Evolutionary conservation across 1,139 yeast genomes (phyloP), one percentile per base, ranked within the genome.

Genomic region (Candida sanyaensis): DNA sequence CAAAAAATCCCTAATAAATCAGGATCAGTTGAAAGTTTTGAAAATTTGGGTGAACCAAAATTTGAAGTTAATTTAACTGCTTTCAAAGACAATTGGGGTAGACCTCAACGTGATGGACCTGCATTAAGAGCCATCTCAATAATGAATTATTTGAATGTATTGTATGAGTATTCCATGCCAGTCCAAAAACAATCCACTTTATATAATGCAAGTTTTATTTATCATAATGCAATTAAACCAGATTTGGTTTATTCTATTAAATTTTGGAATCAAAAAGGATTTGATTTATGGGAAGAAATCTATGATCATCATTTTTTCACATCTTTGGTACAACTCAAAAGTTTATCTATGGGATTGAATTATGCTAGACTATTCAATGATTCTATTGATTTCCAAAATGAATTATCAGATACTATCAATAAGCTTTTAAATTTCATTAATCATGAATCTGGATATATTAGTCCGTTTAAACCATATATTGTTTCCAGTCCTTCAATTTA

Each of bases 51-150:
- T 1, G 98, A 92, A 62, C 98, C 98, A 4, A 92, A 92, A 63
- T 91, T 87, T 59, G 64, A 77, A 61, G 82, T 84, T 3, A 79
- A 89, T 61, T 84, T 86, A 28, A 60, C 80, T 0, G 73, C 87
- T 1, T 92, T 86, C 57, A 63, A 67, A 12, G 83, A 72, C 2
- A 63, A 71, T 37, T 92, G 98, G 99, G 98, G 98, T 1, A 76
- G 99, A 57, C 99, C 99, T 0, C 99, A 92, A 66, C 78, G 90
- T 52, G 99, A 93, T 64, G 98, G 98, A 0, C 97, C 98, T 0
- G 95, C 96, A 0, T 73, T 92, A 49, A 76, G 98, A 55, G 77
- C 84, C 3, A 75, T 85, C 44, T 77, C 96, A 1, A 75, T 86
- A 29, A 65, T 81, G 42, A 79, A 80, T 52, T 89, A 81, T 62